Base-by-base conservation (phyloP, 306 rosid species). In the Pterocarpus santalinus region DNA sequence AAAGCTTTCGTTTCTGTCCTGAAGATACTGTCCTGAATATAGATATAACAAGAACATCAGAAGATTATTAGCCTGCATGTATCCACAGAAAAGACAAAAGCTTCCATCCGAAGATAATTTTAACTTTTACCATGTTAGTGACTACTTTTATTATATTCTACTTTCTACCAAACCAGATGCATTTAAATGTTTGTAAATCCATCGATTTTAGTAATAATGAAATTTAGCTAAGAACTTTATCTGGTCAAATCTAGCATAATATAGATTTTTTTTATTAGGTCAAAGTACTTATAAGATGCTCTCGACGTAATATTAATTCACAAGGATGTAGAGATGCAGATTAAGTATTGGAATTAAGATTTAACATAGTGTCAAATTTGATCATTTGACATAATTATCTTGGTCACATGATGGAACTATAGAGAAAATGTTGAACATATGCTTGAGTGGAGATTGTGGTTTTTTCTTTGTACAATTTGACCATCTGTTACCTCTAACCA, bases 401-500 rank as follows among this genome's bases (percentile, higher is more conserved):
- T 46, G 36, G 4, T 49, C 47, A 47, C n/a, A 6, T 28, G 63
- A 65, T 39, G 52, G 10, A 64, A 52, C 41, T 65, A 11, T 13
- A 71, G 72, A 47, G 39, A 22, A 78, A 60, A 49, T 79, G 39
- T 4, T 72, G 35, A 72, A 36, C 8, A 78, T 55, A 68, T 68
- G 51, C 28, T 69, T 57, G 7, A 9, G 35, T 36, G 11, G n/a
- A 78, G n/a, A 15, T 34, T 49, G 15, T 52, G 17, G 68, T 7
- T 57, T 57, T 11, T 58, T 41, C 3, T 69, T 41, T 77, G 28
- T 66, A 15, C 52, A 57, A 33, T 57, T 70, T 60, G 51, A 80
- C n/a, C 7, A 32, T 68, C 16, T 46, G 11, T 56, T 65, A 36
- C 22, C 39, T 78, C 82, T 85, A 33, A 89, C 62, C 15, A 34